These are phyloP conservation scores for Pisolithus sp. DNA, from an alignment of 768 basidiomycete genomes.

Conservation along the genomic window DNA sequence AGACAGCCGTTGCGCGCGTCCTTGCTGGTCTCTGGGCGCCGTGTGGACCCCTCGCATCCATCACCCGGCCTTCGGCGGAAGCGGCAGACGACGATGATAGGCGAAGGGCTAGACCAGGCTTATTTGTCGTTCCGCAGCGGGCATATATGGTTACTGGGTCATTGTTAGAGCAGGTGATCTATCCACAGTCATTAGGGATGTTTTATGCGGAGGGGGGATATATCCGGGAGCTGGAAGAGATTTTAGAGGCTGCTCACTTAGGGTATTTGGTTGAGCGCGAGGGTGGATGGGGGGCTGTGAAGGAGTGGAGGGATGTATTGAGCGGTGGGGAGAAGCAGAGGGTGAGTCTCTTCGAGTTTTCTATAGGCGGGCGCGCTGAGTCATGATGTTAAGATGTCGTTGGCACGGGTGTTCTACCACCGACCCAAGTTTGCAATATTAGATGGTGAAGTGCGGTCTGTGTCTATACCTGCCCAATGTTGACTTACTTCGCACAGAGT, in stretches of 20 bases:
- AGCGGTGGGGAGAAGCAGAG: conserved; percentile 97
- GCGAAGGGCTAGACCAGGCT: conserved; percentile 34
- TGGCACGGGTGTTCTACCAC: conserved; percentile 92
- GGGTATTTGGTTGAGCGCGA: conserved; percentile 82
- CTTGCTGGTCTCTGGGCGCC: conserved; percentile 86
- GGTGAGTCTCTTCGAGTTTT: conserved; percentile 31
- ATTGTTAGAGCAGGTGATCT: conserved; percentile 89
- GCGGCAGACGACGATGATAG: conserved; percentile 30
- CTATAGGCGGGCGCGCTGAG: conserved; percentile 2
- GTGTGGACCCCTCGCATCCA: conserved; percentile 27
- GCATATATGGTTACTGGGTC: conserved; percentile 89
- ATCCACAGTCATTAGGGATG: conserved; percentile 67
- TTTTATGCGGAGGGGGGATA: conserved; percentile 57
- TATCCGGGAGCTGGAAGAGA: conserved; percentile 64
- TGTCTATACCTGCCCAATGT: not conserved
- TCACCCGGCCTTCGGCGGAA: conserved; percentile 24
- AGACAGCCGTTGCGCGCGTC: conserved; percentile 84
- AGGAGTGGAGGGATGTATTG: conserved; percentile 95
- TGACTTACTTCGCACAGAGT: conserved; percentile 46
- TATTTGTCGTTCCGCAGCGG: conserved; percentile 88
- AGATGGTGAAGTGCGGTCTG: conserved; percentile 53
- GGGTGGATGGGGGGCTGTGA: conserved; percentile 83
- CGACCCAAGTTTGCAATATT: conserved; percentile 75
- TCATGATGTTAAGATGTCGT: conserved; percentile 59
- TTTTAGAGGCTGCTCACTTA: conserved; percentile 76